phyloP scores from a whole-genome alignment of 805 yeast genomes.

The Nakazawaea wickerhamii region DNA sequence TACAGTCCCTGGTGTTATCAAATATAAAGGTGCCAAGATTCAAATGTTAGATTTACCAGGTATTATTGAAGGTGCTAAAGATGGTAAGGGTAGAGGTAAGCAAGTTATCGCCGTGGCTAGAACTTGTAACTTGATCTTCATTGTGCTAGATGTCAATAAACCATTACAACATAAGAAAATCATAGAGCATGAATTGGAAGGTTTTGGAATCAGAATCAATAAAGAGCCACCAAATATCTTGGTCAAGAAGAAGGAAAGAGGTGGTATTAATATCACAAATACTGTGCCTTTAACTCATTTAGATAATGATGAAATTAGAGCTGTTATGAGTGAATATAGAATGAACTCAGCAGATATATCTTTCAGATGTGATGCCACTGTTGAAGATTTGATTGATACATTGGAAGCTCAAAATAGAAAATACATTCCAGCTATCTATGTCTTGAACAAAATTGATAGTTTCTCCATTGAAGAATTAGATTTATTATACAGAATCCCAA shows the following conservation, averaged over 20 bases:
- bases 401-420: conserved; percentile 86
- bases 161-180: conserved; percentile 92
- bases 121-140: conserved; percentile 88
- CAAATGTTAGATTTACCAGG: conserved; percentile 94
- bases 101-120: conserved; percentile 99
- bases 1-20: conserved; percentile 95
- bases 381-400: conserved; percentile 93
- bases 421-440: conserved; percentile 94
- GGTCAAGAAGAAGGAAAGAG: conserved; percentile 88
- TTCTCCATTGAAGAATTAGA: conserved; percentile 92
- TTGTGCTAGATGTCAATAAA: conserved; percentile 92
- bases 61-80: conserved; percentile 86
- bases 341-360: conserved; percentile 95
- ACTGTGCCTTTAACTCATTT: conserved; percentile 90
- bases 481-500: conserved; percentile 83
- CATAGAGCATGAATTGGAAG: conserved; percentile 93
- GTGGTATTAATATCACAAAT: conserved; percentile 90
- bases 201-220: conserved; percentile 93
- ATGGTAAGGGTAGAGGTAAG: conserved; percentile 88
- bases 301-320: conserved; percentile 89
- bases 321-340: conserved; percentile 93
- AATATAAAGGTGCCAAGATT: conserved; percentile 94
- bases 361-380: conserved; percentile 95
- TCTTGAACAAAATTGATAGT: conserved; percentile 92
- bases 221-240: conserved; percentile 90